Evolutionary conservation across 768 basidiomycete genomes (phyloP).

Genomic region (Asterophora lycoperdoides): DNA sequence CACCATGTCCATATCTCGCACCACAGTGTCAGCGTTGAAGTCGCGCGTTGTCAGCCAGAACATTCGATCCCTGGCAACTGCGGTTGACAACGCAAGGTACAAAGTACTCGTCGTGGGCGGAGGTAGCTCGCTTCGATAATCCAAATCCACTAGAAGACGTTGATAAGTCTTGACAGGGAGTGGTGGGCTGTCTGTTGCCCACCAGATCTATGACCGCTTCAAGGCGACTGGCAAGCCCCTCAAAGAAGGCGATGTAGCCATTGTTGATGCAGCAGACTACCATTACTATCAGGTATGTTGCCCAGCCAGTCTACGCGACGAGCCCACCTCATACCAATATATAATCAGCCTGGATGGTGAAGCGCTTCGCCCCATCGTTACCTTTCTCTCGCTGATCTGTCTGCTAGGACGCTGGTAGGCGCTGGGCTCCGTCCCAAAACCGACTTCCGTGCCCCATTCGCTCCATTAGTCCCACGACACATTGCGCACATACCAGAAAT

Average conservation of each 20-base stretch:
- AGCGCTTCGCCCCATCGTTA: conserved; percentile 13
- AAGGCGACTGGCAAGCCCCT: conserved; percentile 63
- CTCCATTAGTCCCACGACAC: conserved; percentile 68
- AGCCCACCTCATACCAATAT: conserved; percentile 1
- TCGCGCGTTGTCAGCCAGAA: neutral
- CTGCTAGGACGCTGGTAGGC: conserved; percentile 82
- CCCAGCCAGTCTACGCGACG: neutral
- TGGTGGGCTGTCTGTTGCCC: conserved; percentile 78
- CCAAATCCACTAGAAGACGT: neutral
- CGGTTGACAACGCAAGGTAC: conserved; percentile 50
- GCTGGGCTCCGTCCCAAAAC: conserved; percentile 76
- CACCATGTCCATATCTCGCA: conserved; percentile 14
- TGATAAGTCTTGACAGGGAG: conserved; percentile 48
- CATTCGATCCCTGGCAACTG: conserved; percentile 26
- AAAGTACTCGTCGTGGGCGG: conserved; percentile 86
- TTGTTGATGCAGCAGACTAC: conserved; percentile 75
- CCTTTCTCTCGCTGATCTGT: neutral
- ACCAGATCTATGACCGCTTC: conserved; percentile 84
- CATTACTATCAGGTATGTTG: conserved; percentile 78
- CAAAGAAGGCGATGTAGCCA: conserved; percentile 72
- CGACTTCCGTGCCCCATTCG: conserved; percentile 61
- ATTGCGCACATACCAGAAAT: conserved; percentile 69
- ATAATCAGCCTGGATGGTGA: conserved; percentile 80
- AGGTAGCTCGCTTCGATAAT: conserved; percentile 44
- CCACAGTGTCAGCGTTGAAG: conserved; percentile 2